Conservation (phyloP, 2,329 filamentous ascomycete genomes). For the Diplodia mutila region DNA sequence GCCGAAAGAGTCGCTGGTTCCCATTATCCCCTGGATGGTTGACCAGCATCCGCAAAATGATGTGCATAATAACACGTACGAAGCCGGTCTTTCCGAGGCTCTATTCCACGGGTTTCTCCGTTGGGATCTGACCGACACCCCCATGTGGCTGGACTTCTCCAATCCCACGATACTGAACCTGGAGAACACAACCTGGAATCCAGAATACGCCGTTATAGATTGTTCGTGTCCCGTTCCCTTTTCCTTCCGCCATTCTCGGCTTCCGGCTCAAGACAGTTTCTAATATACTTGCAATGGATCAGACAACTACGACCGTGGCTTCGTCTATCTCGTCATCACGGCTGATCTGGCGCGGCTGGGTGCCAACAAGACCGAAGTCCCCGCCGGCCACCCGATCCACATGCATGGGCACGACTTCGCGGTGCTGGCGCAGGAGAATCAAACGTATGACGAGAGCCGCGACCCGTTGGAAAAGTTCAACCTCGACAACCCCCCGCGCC, state of each 20-base stretch:
- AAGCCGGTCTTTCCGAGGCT: conserved; percentile 28
- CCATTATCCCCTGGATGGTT: conserved; percentile 35
- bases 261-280: not conserved
- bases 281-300: not conserved
- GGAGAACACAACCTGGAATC: conserved; percentile 30
- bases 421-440: conserved; percentile 34
- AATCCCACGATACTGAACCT: conserved; percentile 35
- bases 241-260: not conserved
- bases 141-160: conserved; percentile 35
- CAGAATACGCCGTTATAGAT: conserved; percentile 31
- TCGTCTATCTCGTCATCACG: conserved; percentile 37
- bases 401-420: conserved; percentile 34
- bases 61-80: conserved; percentile 30
- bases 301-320: conserved; percentile 31
- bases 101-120: conserved; percentile 26
- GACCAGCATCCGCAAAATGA: conserved; percentile 30
- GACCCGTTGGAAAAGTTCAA: conserved; percentile 47
- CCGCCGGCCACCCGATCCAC: conserved; percentile 37
- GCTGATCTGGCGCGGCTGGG: conserved; percentile 24
- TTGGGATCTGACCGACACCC: conserved; percentile 34
- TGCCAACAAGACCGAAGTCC: conserved; percentile 25
- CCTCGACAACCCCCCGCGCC: conserved; percentile 44
- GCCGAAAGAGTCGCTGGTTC: conserved; percentile 31
- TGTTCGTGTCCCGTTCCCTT: conserved; percentile 23
- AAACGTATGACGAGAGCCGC: conserved; percentile 48